Evolutionary conservation across 352 stramenopile genomes (phyloP).

Genomic region (Phytophthora brassicae): DNA sequence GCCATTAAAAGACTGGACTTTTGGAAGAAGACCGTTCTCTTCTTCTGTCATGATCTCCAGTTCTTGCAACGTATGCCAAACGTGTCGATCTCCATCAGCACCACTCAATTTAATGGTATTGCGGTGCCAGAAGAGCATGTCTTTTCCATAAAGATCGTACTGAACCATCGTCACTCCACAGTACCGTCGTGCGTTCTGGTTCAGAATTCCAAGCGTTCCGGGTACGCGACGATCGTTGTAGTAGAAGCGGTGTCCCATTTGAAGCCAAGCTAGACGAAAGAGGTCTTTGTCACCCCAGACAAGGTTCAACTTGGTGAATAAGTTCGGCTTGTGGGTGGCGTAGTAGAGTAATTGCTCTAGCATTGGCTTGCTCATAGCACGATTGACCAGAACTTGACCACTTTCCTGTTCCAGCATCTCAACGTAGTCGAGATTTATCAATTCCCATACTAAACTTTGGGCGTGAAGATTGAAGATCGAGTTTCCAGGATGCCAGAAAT

Average conservation of each 20-base stretch:
- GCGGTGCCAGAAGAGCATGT: conserved; percentile 52
- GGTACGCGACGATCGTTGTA: conserved; percentile 43
- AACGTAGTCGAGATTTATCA: conserved; percentile 43
- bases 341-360: conserved; percentile 56
- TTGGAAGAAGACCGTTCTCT: conserved; percentile 18
- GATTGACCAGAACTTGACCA: conserved; percentile 49
- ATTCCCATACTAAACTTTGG: conserved; percentile 59
- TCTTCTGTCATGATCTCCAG: conserved; percentile 28
- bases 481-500: conserved; percentile 52
- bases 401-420: conserved; percentile 59
- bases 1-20: conserved; percentile 61
- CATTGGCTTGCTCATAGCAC: conserved; percentile 25
- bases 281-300: conserved; percentile 63
- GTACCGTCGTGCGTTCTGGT: conserved; percentile 35
- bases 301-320: conserved; percentile 53
- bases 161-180: conserved; percentile 58
- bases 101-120: conserved; percentile 72
- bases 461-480: conserved; percentile 63
- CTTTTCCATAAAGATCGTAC: conserved; percentile 38
- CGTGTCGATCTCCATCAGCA: conserved; percentile 17
- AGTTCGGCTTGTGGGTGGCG: conserved; percentile 39
- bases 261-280: conserved; percentile 54
- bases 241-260: conserved; percentile 32
- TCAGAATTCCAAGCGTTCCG: conserved; percentile 45
- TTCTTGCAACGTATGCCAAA: conserved; percentile 58